phyloP scores from a whole-genome alignment of 176 grass and related monocot genomes.

The Carex kokanica region DNA sequence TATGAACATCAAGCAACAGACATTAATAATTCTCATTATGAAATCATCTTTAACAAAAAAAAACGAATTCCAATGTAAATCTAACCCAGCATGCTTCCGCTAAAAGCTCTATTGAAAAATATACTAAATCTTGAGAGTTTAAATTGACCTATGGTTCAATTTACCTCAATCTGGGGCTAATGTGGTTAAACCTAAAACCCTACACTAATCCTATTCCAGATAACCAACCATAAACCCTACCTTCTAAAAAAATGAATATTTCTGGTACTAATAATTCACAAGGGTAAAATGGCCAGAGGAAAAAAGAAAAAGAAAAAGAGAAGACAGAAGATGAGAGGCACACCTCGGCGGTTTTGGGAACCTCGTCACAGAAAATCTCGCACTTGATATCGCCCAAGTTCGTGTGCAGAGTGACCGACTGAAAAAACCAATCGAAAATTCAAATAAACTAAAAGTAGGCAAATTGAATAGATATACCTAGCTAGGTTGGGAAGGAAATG shows the following conservation, averaged over 20 bases:
- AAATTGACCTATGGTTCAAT: not conserved
- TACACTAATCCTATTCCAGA: not conserved
- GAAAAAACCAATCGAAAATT: not conserved
- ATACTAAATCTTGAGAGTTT: not conserved
- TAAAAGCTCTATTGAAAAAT: not conserved
- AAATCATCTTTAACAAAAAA: not conserved
- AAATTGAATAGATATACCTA: not conserved
- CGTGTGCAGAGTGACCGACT: conserved; percentile 97
- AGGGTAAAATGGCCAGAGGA: not conserved
- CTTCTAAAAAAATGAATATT: not conserved
- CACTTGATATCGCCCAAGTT: conserved; percentile 99
- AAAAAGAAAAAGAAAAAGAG: not conserved
- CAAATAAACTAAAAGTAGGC: not conserved
- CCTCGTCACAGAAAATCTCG: conserved; percentile 94
- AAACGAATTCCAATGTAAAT: not conserved
- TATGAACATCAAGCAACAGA: not conserved
- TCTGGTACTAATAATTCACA: not conserved
- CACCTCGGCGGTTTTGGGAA: conserved; percentile 53
- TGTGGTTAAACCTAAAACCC: not conserved
- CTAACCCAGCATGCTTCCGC: not conserved
- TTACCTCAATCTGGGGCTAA: not conserved
- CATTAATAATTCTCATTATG: not conserved
- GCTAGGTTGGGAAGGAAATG: not conserved
- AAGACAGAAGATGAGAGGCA: not conserved
- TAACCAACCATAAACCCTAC: not conserved